phyloP scores from a whole-genome alignment of 163 green algal genomes.

The Trebouxia gelatinosa region DNA sequence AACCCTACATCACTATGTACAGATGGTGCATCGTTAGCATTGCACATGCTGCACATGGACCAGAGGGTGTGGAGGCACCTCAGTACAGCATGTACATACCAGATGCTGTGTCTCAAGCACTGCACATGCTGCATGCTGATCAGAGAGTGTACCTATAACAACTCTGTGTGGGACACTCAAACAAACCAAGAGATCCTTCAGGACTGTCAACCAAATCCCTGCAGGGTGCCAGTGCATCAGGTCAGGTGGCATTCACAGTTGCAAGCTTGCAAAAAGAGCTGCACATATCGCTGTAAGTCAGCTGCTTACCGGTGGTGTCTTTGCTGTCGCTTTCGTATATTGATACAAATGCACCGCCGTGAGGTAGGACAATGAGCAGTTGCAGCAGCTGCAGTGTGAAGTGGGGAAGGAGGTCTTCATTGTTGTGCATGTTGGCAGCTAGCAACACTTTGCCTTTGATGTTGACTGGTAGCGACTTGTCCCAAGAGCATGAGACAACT shows the following conservation, averaged over 20 bases:
- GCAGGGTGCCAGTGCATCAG: background rate
- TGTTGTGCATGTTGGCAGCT: conserved; percentile 34
- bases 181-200: conserved; percentile 18
- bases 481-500: background rate
- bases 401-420: conserved; percentile 29
- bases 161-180: conserved; percentile 33
- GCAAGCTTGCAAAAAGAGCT: background rate
- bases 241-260: background rate
- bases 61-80: background rate
- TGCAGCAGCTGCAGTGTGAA: conserved; percentile 32
- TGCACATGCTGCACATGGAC: background rate
- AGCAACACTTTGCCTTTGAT: background rate
- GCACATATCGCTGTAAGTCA: too few relatives aligned
- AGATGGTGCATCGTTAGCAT: background rate
- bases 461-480: background rate
- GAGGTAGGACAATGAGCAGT: background rate
- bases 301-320: conserved; percentile 3
- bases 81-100: background rate
- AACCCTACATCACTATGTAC: background rate
- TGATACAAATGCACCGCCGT: background rate
- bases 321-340: conserved; percentile 18
- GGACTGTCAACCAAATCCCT: conserved; percentile 26
- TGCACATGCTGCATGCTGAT: too few relatives aligned
- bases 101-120: too few relatives aligned
- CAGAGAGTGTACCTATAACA: background rate